Evolutionary conservation across 2,329 filamentous ascomycete species (phyloP), one percentile per base, ranked within the genome.

Genomic region (Raffaelea albimanens): DNA sequence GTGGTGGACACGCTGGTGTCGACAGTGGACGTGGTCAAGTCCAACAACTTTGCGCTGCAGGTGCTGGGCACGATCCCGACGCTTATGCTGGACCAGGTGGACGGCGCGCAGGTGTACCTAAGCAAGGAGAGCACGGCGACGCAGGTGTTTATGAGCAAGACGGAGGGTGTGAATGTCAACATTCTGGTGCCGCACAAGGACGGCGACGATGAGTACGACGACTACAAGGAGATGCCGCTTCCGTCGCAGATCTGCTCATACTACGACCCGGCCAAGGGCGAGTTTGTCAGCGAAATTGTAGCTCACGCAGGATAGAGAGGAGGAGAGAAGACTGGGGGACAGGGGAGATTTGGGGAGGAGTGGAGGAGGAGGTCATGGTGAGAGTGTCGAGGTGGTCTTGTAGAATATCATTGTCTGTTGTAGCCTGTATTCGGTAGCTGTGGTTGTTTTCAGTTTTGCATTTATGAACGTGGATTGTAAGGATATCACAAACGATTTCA

Each of bases 11-110:
- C 82, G 1, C 80, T 97, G 11, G 87, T 97, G 43, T 94, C 87
- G 43, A 88, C 86, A 29, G 80, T 98, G 48, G 93, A 98, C 60
- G 86, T 95, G 21, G 93, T 98, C 72, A 97, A 97, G 69, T 91
- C 85, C 43, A 80, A 85, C 57, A 95, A 93, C 65, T 95, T 98
- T 62, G 90, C 89, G 14, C 72, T 97, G n/a, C 89, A 96, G 67
- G 86, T 98, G 45, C 70, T 94, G 47, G 90, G 90, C 45, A 78
- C 78, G 3, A 77, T 95, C 14, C 93, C 93, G 2, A 95, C 91
- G 2, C 76, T 97, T 49, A 72, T 96, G 61, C 73, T 98, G 49
- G 93, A 98, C 63, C 89, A 96, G 67, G 85, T 97, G 49, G 93
- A 98, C 61, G 83, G 89, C 48, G 91, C 88, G 0, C 82, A 84